Percentiles rank a stretch among this genome's conserved stretches.
Conservation (phyloP, 1,284 basidiomycete genomes). For the Naganishia sp. region DNA sequence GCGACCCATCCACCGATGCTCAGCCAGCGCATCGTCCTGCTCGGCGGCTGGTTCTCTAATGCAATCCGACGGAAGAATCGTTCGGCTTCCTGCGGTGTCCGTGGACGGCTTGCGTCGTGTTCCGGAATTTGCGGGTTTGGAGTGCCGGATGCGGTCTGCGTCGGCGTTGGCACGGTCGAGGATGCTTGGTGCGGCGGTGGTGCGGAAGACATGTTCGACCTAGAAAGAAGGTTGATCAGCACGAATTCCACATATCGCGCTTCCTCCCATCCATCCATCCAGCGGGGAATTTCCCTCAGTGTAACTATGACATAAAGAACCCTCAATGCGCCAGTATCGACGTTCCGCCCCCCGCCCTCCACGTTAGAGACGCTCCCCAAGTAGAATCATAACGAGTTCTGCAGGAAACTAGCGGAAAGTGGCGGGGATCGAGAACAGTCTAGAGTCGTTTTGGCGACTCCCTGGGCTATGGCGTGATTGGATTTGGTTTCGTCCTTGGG, state of each 20-base stretch:
- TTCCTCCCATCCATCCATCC: background rate
- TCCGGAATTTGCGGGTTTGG: background rate
- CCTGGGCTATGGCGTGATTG: slow-evolving; percentile 24
- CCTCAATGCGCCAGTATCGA: slow-evolving; percentile 35
- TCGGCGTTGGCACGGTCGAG: slow-evolving; percentile 1
- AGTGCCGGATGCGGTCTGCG: background rate
- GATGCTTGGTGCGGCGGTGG: slow-evolving; percentile 7
- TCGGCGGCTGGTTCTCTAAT: slow-evolving; percentile 39
- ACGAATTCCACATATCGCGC: background rate
- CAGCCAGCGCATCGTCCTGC: slow-evolving; percentile 36
- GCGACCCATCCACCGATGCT: slow-evolving; percentile 45
- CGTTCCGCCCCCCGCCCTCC: slow-evolving; percentile 28
- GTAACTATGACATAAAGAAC: slow-evolving; percentile 36
- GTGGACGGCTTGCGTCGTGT: slow-evolving; percentile 31
- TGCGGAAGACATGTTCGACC: background rate
- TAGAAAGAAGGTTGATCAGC: slow-evolving; percentile 3
- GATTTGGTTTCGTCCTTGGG: slow-evolving; percentile 30
- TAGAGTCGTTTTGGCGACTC: slow-evolving; percentile 18
- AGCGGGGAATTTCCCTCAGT: slow-evolving; percentile 31
- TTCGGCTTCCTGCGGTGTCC: slow-evolving; percentile 39
- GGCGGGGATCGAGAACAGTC: slow-evolving; percentile 27
- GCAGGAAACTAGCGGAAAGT: slow-evolving; percentile 25
- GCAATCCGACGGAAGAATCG: slow-evolving; percentile 41
- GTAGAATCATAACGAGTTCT: slow-evolving; percentile 24
- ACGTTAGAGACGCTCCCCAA: slow-evolving; percentile 20